Evolutionary conservation across 2,329 filamentous ascomycete genomes (phyloP).

Genomic region (Ceratocystis cubensis): DNA sequence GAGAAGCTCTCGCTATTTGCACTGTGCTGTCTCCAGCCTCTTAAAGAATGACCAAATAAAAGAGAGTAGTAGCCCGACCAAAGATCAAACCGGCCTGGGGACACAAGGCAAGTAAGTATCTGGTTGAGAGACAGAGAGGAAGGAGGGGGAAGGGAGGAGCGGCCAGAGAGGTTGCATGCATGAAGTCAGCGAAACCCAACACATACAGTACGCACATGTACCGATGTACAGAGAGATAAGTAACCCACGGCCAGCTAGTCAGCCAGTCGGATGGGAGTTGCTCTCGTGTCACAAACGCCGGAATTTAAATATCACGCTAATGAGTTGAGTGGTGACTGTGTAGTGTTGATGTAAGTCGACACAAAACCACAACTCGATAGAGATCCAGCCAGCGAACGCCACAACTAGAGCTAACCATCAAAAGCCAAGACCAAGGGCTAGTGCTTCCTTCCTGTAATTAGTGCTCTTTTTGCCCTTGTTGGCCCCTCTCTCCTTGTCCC

Average conservation of each 20-base stretch:
- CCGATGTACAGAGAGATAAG: not conserved
- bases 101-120: too few relatives aligned
- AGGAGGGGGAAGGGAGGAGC: too few relatives aligned
- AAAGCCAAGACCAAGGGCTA: not conserved
- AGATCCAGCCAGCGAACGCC: not conserved
- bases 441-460: slow-evolving; percentile 5
- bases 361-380: not conserved
- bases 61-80: too few relatives aligned
- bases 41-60: too few relatives aligned
- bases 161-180: not conserved
- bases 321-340: not conserved
- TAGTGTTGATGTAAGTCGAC: not conserved
- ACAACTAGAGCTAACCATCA: too few relatives aligned
- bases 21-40: too few relatives aligned
- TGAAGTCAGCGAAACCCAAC: slow-evolving; percentile 6
- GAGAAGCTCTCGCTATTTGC: not conserved
- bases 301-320: not conserved
- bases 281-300: not conserved
- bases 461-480: not conserved
- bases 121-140: too few relatives aligned
- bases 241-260: not conserved
- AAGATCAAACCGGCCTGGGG: not conserved
- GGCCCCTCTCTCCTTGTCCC: not conserved
- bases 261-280: not conserved
- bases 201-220: not conserved